Conservation (phyloP, 176 grass and related monocot species). For the Raddia distichophylla region DNA sequence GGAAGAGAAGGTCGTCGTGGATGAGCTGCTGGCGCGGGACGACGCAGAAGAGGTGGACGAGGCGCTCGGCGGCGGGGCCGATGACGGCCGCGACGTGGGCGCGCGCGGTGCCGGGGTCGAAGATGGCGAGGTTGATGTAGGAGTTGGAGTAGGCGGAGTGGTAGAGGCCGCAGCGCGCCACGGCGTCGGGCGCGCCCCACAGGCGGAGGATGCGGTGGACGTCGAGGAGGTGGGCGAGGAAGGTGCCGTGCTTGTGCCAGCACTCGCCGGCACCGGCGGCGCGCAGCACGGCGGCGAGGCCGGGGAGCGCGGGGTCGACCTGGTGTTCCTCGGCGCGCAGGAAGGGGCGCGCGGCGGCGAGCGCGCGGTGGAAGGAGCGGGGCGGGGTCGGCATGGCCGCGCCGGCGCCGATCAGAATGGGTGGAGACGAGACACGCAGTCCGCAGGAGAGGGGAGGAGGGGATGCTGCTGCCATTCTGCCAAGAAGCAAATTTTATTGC, state of each 20-base stretch:
- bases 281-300: conserved; percentile 56
- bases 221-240: conserved; percentile 82
- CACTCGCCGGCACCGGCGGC: conserved; percentile 76
- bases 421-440: too few species aligned
- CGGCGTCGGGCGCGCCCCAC: conserved; percentile 61
- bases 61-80: conserved; percentile 60
- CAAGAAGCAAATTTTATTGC: too few species aligned
- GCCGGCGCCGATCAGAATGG: too few species aligned
- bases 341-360: too few species aligned
- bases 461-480: too few species aligned
- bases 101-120: conserved; percentile 63
- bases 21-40: conserved; percentile 59
- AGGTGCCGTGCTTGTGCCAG: conserved; percentile 98
- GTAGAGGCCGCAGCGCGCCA: conserved; percentile 73
- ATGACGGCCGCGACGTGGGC: conserved; percentile 48
- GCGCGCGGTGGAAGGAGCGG: conserved; percentile 52
- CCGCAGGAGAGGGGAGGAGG: too few species aligned
- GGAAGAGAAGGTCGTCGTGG: conserved; percentile 55
- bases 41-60: conserved; percentile 91
- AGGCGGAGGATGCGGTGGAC: conserved; percentile 71
- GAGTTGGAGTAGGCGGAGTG: conserved; percentile 96
- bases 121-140: conserved; percentile 94
- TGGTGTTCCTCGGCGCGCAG: conserved; percentile 52
- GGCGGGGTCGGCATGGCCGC: too few species aligned
- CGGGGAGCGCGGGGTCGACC: conserved; percentile 65